Percentiles rank a stretch among this genome's conserved stretches.
These are phyloP conservation scores for Plicaturopsis crispa DNA, from an alignment of 768 basidiomycete species.

Conservation along the genomic window DNA sequence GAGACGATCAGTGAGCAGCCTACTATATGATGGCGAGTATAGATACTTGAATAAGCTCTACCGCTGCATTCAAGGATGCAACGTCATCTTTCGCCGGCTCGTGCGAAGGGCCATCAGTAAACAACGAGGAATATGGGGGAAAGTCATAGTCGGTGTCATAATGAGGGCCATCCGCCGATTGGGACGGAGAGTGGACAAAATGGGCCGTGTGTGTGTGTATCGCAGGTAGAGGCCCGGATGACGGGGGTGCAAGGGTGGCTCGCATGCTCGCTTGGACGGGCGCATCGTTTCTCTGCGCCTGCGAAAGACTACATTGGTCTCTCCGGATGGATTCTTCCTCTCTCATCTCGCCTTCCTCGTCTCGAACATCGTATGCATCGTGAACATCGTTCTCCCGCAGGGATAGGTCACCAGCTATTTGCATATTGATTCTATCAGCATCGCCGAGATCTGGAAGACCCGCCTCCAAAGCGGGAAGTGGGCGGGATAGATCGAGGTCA, in stretches of 20 bases:
- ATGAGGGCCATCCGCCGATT: constrained; percentile 10
- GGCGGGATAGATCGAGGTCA: constrained; percentile 5
- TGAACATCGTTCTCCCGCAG: not conserved
- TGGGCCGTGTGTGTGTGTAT: constrained; percentile 11
- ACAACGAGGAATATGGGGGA: constrained; percentile 1
- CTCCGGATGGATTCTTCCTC: too few species aligned
- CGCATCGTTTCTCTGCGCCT: too few species aligned
- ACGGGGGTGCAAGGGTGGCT: constrained; percentile 19
- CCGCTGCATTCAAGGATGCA: constrained; percentile 7
- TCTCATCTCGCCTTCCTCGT: too few species aligned
- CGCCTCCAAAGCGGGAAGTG: constrained; percentile 5
- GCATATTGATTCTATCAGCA: constrained; percentile 1
- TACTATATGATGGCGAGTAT: not conserved
- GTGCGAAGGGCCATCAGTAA: constrained; percentile 2
- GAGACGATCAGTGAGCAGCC: constrained; percentile 2
- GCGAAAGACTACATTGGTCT: too few species aligned
- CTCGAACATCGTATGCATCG: constrained; percentile 8
- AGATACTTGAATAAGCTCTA: constrained; percentile 12
- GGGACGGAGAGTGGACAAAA: constrained; percentile 8
- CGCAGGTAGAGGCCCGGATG: constrained; percentile 3
- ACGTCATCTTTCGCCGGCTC: constrained; percentile 5
- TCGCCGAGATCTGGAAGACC: constrained; percentile 8
- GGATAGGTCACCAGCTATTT: constrained; percentile 6
- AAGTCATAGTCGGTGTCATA: not conserved
- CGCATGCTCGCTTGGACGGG: too few species aligned